These are phyloP conservation scores for Cryphonectria japonica DNA, from an alignment of 2,329 filamentous ascomycete species.

Conservation along the genomic window DNA sequence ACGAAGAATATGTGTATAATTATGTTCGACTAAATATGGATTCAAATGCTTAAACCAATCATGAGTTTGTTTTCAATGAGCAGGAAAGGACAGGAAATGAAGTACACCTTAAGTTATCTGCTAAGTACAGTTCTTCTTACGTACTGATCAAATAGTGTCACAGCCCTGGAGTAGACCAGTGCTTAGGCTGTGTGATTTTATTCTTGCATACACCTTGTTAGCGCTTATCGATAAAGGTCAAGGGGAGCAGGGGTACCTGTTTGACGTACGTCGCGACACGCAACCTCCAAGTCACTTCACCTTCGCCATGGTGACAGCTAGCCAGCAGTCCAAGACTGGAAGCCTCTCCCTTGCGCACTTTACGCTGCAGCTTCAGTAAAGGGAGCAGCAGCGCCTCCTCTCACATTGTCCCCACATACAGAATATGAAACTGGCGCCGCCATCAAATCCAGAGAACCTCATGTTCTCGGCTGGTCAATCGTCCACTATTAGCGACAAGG, in stretches of 20 bases:
- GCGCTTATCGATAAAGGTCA: slow-evolving; percentile 6
- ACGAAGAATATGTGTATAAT: background rate
- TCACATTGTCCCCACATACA: slow-evolving; percentile 12
- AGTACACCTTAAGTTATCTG: background rate
- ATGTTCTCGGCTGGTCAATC: slow-evolving; percentile 28
- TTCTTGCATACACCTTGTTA: slow-evolving; percentile 1
- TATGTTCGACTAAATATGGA: background rate
- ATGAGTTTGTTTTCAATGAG: background rate
- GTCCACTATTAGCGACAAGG: slow-evolving; percentile 27
- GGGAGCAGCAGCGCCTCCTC: slow-evolving; percentile 15
- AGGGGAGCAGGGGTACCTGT: slow-evolving; percentile 10
- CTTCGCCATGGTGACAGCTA: slow-evolving; percentile 19
- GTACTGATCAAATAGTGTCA: background rate
- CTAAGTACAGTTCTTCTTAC: background rate
- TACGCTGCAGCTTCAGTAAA: slow-evolving; percentile 12
- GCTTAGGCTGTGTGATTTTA: background rate
- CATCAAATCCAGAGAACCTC: slow-evolving; percentile 26
- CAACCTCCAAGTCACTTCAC: slow-evolving; percentile 19
- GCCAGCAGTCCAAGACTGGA: slow-evolving; percentile 14
- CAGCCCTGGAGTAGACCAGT: background rate
- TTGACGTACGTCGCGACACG: slow-evolving; percentile 26
- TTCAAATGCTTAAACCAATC: background rate
- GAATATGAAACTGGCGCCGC: slow-evolving; percentile 26
- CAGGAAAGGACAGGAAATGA: background rate
- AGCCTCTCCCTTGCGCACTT: slow-evolving; percentile 10